phyloP scores from a whole-genome alignment of 805 yeast species.

The Saturnispora bothae region DNA sequence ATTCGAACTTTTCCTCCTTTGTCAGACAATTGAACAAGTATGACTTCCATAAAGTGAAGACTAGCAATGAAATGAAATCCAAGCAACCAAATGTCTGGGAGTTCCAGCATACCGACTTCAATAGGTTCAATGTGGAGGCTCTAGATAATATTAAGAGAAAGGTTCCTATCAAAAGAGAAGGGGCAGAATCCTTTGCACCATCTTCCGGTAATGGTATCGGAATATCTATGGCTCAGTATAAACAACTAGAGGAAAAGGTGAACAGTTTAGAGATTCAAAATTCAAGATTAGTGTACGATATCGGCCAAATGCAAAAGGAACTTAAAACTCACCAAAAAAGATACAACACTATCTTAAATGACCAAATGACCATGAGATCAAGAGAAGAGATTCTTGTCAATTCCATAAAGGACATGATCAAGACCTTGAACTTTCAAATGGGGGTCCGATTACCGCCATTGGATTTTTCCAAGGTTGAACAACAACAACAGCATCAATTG shows the following conservation, averaged over 20 bases:
- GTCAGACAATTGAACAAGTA: conserved; percentile 94
- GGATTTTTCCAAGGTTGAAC: neutral
- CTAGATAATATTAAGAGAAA: conserved; percentile 83
- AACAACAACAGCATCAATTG: conserved; percentile 7
- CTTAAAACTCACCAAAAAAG: conserved; percentile 38
- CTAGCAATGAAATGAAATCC: conserved; percentile 51
- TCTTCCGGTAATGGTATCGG: neutral
- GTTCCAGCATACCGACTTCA: conserved; percentile 84
- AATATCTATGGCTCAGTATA: neutral
- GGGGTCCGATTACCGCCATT: conserved; percentile 1
- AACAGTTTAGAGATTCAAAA: conserved; percentile 23
- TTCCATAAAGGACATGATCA: conserved; percentile 40
- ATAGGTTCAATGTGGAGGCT: conserved; percentile 62
- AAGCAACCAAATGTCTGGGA: conserved; percentile 75
- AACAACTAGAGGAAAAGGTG: conserved; percentile 16
- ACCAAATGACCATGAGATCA: conserved; percentile 44
- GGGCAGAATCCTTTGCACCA: conserved; percentile 3
- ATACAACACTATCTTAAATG: conserved; percentile 55
- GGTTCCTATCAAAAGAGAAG: conserved; percentile 39
- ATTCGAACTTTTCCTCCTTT: conserved; percentile 87
- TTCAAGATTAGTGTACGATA: conserved; percentile 22
- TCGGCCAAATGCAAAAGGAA: conserved; percentile 27
- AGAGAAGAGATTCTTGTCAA: conserved; percentile 46
- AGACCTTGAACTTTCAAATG: conserved; percentile 28
- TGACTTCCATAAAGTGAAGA: conserved; percentile 92